Conservation (phyloP, 257 asterid genomes). For the Striga asiatica region DNA sequence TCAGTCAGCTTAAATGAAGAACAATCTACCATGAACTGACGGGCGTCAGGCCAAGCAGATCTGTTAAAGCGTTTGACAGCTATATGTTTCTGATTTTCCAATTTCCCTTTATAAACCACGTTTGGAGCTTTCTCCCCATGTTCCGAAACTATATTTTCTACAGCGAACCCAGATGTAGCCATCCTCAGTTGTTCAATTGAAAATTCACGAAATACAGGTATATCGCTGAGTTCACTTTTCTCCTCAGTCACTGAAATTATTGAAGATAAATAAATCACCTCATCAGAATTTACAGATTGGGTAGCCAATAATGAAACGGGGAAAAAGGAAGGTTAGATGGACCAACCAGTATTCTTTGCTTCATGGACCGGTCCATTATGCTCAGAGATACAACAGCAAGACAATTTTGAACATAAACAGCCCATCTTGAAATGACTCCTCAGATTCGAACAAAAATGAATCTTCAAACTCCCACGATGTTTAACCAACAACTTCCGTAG, state of each 20-base stretch:
- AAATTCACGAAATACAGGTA: conserved; percentile 50
- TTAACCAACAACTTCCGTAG: conserved; percentile 7
- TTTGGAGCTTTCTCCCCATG: conserved; percentile 66
- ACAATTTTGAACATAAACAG: conserved; percentile 33
- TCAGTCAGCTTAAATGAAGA: too few relatives aligned
- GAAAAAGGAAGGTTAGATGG: background rate
- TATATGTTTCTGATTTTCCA: conserved; percentile 33
- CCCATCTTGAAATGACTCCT: conserved; percentile 33
- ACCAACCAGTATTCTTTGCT: conserved; percentile 30
- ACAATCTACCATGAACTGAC: conserved; percentile 50
- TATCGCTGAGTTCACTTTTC: conserved; percentile 56
- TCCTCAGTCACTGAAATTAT: conserved; percentile 65
- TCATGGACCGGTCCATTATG: conserved; percentile 34
- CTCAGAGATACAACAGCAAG: conserved; percentile 38
- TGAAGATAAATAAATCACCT: background rate
- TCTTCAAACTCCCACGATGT: conserved; percentile 13
- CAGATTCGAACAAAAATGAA: conserved; percentile 9
- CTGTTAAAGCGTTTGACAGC: conserved; percentile 58
- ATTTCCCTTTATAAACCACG: conserved; percentile 49
- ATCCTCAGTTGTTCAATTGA: conserved; percentile 43
- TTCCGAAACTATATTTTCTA: conserved; percentile 50
- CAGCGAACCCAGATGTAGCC: conserved; percentile 43
- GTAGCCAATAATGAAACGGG: background rate
- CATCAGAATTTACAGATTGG: background rate
- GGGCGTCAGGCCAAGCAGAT: conserved; percentile 62